Evolutionary conservation across 2,329 filamentous ascomycete species (phyloP), one percentile per base, ranked within the genome.

Genomic region (Cucurbitaria berberidis): DNA sequence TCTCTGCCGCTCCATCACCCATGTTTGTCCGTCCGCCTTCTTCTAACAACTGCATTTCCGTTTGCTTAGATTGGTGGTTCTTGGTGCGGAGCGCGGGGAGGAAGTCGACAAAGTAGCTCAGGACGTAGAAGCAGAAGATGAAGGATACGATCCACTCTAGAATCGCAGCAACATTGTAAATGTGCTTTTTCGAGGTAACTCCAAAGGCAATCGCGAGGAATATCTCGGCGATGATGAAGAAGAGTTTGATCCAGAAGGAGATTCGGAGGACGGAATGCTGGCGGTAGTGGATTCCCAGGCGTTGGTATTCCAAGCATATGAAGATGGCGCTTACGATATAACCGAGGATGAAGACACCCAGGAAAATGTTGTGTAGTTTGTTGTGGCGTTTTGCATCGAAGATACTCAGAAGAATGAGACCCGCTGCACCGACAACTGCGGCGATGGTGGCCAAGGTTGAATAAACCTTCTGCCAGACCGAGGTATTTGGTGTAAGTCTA

Each of bases 261-360:
- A 82, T 74, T 42, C 87, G 84, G 10, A 99, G 84, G 60, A 95
- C 78, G 48, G 82, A 84, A 75, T 93, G 85, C 55, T 92, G 79
- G 58, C 88, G 88, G 79, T 93, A 90, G 72, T 89, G 88, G 47
- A 89, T 86, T 22, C 92, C 91, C 1, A 98, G 82, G 2, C 90
- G 87, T 68, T 95, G 89, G 74, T 96, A 97, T 74, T 97, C 92
- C 78, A 86, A 87, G 79, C 93, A 97, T 61, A 93, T 89, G 75
- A 93, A 93, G 63, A 97, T 83, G 50, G 93, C 93, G 4, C 88
- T 91, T 48, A 96, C 71, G 48, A 97, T 80, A 74, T 96, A 98
- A 29, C 91, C 95, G 13, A 76, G 86, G 45, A 97, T 91, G 74
- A 99, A 99, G 45, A 97, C 76, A 1, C 84, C 76, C 30, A 99